Conservation (phyloP, 176 grass and related monocot genomes). For the Phragmites australis region DNA sequence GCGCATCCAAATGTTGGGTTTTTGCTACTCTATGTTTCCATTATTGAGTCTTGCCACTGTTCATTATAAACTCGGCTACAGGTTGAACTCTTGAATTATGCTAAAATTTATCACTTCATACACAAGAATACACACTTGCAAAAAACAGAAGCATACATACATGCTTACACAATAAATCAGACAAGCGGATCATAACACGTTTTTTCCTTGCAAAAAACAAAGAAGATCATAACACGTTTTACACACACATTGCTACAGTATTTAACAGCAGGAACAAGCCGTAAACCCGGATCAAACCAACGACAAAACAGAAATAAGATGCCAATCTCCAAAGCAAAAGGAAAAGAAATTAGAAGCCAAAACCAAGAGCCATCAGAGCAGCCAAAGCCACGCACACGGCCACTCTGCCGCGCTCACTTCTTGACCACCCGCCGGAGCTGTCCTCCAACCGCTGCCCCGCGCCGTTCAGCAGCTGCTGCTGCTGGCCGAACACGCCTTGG, state of each 20-base stretch:
- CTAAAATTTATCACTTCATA: background rate
- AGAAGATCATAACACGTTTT: background rate
- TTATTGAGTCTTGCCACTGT: no score
- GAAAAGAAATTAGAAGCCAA: conserved; percentile 20
- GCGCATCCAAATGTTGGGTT: no score
- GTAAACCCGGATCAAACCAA: background rate
- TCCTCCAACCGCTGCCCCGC: conserved; percentile 38
- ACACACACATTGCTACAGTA: background rate
- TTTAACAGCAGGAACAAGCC: background rate
- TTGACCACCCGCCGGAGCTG: conserved; percentile 36
- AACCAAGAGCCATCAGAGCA: background rate
- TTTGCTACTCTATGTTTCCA: no score
- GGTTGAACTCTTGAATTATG: background rate
- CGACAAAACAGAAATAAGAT: background rate
- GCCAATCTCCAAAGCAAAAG: background rate
- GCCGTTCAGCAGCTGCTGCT: conserved; percentile 42
- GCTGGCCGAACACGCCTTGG: conserved; percentile 47
- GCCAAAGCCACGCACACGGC: conserved; percentile 1
- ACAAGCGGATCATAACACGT: background rate
- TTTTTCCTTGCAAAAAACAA: no score
- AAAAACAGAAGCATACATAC: background rate
- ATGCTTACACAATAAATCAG: conserved; percentile 14
- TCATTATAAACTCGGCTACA: background rate
- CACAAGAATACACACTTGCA: background rate
- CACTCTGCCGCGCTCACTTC: background rate